Evolutionary conservation across 2,329 filamentous ascomycete species (phyloP), one percentile per base, ranked within the genome.

Genomic region (Tolypocladium inflatum): DNA sequence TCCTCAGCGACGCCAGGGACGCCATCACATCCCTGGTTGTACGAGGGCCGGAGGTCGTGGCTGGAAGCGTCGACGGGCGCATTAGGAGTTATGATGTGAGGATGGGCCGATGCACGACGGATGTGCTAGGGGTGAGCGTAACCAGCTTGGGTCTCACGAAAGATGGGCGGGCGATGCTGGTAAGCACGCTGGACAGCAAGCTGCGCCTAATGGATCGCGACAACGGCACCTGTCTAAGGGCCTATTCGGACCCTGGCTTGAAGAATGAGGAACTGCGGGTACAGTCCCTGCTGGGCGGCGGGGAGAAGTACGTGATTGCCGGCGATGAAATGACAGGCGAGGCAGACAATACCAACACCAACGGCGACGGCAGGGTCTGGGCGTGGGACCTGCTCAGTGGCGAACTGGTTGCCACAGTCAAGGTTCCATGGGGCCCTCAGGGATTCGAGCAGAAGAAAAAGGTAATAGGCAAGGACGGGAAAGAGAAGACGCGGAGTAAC

Each of bases 341-440:
- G 37, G 37, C 62, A 43, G 67, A 57, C n/a, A 51, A 57, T 21
- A 45, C 57, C 2, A 59, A 57, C 23, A 45, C 57, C 2, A 59
- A 61, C 54, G 74, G 74, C 3, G 78, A 87, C 60, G 89, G 88
- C 2, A 78, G 79, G 66, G 73, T 91, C 9, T 86, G 87, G 76
- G 90, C 85, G 1, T 97, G 93, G 93, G 91, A 97, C 74, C 75
- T 96, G 23, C 70, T 96, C 57, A 87, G 81, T 7, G 92, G 90
- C 1, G 82, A 85, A 57, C 69, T 89, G 55, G 77, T 84, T 59
- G 83, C 88, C 38, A 83, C 77, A 63, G 73, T 96, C 7, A 73
- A 70, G 41, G 76, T 83, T 4, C 80, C 82, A 0, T 84, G 81
- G 82, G 81, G 81, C 1, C 79, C 80, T 4, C 66, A 68, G n/a